Base-by-base conservation (phyloP, 2,329 filamentous ascomycete species). In the Penicillium sp. region DNA sequence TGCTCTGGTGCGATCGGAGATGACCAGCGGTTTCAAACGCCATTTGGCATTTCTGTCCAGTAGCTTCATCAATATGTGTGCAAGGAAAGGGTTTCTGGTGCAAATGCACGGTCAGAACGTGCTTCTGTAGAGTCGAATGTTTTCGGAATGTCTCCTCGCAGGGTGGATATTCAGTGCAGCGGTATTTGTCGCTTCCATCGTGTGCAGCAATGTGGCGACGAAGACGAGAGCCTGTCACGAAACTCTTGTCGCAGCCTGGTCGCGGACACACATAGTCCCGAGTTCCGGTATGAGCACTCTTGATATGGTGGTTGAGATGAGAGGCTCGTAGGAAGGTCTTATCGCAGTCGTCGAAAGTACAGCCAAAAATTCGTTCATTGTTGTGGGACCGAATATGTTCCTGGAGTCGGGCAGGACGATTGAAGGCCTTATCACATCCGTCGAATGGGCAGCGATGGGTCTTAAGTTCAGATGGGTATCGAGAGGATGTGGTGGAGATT, bases 311-410 rank as follows among this genome's bases (percentile, higher is more conserved):
- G 58, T 89, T 88, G 19, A 97, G 81, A 75, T 97, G 92, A 66
- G 93, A 93, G 63, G 91, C 86, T 60, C 95, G 90, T 14, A 92
- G 84, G 72, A 96, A 98, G 43, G 88, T 84, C 78, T 96, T 97
- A 67, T 86, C 85, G 70, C 93, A 98, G 43, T 77, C 87, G 6
- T 82, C 77, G 60, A 88, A 83, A 2, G 81, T 78, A 69, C 93
- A 98, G 39, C 82, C 81, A 73, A 90, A 96, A 0, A 92, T 87
- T 1, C 93, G 86, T 65, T 93, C 90, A 65, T 93, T 92, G 53
- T 86, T 93, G 73, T 98, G 93, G 1, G 90, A 92, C 62, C 92
- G 85, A 25, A 93, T 77, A 69, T 98, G 93, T 57, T 91, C 87
- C 58, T 88, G 82, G 4, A 97, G 82, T 27, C 91, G 86, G 33